Percentiles rank a stretch among this genome's conserved stretches.
Evolutionary conservation across 2,329 filamentous ascomycete species (phyloP).

Genomic region (Leptographium lundbergii): DNA sequence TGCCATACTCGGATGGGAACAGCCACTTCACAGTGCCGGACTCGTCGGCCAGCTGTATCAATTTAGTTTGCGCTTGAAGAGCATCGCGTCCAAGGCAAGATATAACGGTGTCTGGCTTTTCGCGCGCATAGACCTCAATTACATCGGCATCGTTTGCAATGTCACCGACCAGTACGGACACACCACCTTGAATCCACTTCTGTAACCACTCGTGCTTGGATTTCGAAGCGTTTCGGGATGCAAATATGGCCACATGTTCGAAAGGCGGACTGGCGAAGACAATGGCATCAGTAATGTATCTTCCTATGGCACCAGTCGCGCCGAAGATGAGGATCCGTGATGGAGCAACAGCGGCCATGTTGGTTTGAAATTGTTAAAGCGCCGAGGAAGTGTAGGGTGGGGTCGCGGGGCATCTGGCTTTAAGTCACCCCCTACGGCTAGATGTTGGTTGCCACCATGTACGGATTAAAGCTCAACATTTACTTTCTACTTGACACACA

Average conservation of each 20-base stretch:
- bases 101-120: slow-evolving; percentile 50
- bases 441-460: neutral
- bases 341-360: slow-evolving; percentile 8
- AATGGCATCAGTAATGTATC: slow-evolving; percentile 22
- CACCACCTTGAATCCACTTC: slow-evolving; percentile 27
- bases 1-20: slow-evolving; percentile 56
- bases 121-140: slow-evolving; percentile 38
- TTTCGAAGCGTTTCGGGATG: slow-evolving; percentile 33
- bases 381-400: neutral
- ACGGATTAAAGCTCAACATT: neutral
- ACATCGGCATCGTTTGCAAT: slow-evolving; percentile 38
- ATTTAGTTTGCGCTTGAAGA: slow-evolving; percentile 45
- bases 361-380: neutral
- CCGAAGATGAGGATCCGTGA: slow-evolving; percentile 18
- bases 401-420: neutral
- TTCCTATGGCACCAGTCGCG: slow-evolving; percentile 24
- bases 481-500: neutral
- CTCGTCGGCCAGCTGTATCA: slow-evolving; percentile 47
- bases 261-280: slow-evolving; percentile 19
- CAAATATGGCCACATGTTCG: slow-evolving; percentile 21
- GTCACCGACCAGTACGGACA: slow-evolving; percentile 43
- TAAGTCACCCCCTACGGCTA: neutral
- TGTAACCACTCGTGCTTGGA: slow-evolving; percentile 34
- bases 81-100: slow-evolving; percentile 52
- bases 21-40: slow-evolving; percentile 45